phyloP scores from a whole-genome alignment of 257 asterid species.

The Parsonsia alboflavescens region DNA sequence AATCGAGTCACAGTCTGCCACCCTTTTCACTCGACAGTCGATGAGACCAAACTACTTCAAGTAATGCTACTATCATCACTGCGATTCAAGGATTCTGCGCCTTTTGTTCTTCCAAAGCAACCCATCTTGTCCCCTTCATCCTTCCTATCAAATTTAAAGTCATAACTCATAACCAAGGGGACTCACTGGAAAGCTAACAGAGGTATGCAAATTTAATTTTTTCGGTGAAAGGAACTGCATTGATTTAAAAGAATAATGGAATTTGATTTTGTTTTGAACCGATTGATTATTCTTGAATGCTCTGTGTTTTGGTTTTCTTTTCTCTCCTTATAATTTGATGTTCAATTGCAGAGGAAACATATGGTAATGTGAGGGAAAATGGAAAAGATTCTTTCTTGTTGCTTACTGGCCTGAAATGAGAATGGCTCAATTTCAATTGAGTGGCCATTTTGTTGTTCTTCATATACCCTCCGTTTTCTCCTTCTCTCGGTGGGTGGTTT shows the following conservation, averaged over 20 bases:
- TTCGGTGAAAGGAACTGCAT: not conserved
- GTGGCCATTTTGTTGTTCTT: not conserved
- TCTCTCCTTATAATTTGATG: slow-evolving; percentile 2
- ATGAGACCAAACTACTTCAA: slow-evolving; percentile 2
- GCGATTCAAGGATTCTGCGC: not conserved
- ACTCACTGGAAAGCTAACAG: not conserved
- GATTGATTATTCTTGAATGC: not conserved
- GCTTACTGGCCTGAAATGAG: slow-evolving; percentile 6
- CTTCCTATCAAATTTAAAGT: not conserved
- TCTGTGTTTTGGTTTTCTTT: not conserved
- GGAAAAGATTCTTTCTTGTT: slow-evolving; percentile 4
- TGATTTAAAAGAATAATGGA: not conserved
- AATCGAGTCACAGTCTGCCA: not conserved
- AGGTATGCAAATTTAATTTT: not conserved
- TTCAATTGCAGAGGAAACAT: slow-evolving; percentile 10
- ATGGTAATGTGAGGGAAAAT: slow-evolving; percentile 15
- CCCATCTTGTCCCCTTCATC: not conserved
- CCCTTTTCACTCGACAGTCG: slow-evolving; percentile 6
- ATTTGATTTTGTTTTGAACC: not conserved
- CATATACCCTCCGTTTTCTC: not conserved
- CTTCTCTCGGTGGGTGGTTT: not conserved
- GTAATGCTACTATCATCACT: not conserved
- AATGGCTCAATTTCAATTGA: slow-evolving; percentile 11
- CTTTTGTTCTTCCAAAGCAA: not conserved
- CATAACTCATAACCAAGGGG: too few relatives aligned